phyloP scores from a whole-genome alignment of 139 green algal genomes.

The Chlamydomonas eustigma region DNA sequence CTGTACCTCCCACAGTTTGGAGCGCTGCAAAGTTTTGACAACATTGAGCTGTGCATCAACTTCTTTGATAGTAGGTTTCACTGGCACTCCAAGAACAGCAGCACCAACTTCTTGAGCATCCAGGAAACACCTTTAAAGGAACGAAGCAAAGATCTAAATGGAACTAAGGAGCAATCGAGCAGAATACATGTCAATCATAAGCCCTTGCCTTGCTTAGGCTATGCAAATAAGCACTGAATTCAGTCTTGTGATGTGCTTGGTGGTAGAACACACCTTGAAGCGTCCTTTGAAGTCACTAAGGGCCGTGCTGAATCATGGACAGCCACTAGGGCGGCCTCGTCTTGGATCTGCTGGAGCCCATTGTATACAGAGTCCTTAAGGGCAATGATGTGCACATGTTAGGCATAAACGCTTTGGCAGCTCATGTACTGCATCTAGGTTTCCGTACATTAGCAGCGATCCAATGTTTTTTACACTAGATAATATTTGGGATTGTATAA shows the following conservation, averaged over 20 bases:
- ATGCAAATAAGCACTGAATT: too few relatives aligned
- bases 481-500: too few relatives aligned
- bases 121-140: conserved; percentile 23
- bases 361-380: conserved; percentile 83
- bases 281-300: conserved; percentile 69
- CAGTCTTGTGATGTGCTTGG: neutral
- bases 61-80: conserved; percentile 98
- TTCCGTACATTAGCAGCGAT: too few relatives aligned
- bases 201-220: too few relatives aligned
- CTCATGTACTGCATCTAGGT: too few relatives aligned
- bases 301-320: conserved; percentile 95
- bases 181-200: too few relatives aligned
- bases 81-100: conserved; percentile 90
- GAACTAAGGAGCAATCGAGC: too few relatives aligned
- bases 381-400: too few relatives aligned
- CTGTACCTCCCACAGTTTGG: conserved; percentile 95
- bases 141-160: too few relatives aligned
- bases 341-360: conserved; percentile 55
- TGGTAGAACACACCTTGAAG: conserved; percentile 14
- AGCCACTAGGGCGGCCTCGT: conserved; percentile 67
- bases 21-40: conserved; percentile 80
- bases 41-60: conserved; percentile 69
- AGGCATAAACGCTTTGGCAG: too few relatives aligned
- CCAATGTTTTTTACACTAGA: too few relatives aligned
- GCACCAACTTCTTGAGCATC: conserved; percentile 59